Percentiles rank a stretch among this genome's conserved stretches.
Evolutionary conservation across 1,139 yeast species (phyloP).

Genomic region (Pneumocystis carinii): DNA sequence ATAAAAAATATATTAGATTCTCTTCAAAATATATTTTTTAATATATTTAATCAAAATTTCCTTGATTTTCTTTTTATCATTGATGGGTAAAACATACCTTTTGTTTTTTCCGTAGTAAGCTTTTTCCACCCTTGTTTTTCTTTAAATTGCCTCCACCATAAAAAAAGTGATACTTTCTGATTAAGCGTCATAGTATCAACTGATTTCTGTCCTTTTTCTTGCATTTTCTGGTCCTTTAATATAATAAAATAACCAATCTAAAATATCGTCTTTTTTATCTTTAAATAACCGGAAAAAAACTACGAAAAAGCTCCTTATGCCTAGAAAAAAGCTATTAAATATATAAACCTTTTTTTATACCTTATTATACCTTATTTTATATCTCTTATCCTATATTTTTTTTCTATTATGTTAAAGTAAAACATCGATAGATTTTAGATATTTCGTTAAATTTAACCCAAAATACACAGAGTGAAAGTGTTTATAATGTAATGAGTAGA

Average conservation of each 20-base stretch:
- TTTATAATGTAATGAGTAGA: neutral
- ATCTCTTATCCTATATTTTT: neutral
- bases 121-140: neutral
- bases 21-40: neutral
- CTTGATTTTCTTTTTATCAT: no score
- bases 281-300: neutral
- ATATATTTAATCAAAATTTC: neutral
- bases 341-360: no score
- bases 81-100: neutral
- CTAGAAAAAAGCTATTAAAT: no score
- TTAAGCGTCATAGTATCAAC: neutral
- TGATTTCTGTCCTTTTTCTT: neutral
- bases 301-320: neutral
- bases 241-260: neutral
- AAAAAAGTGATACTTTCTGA: neutral
- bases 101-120: neutral
- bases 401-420: no score
- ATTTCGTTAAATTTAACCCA: no score
- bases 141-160: neutral
- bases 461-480: no score
- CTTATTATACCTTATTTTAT: neutral
- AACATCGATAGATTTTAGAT: neutral
- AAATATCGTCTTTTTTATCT: no score
- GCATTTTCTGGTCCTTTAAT: neutral
- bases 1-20: conserved; percentile 4